These are phyloP conservation scores for Mycosphaerella sp. DNA, from an alignment of 2,329 filamentous ascomycete genomes.

Conservation along the genomic window DNA sequence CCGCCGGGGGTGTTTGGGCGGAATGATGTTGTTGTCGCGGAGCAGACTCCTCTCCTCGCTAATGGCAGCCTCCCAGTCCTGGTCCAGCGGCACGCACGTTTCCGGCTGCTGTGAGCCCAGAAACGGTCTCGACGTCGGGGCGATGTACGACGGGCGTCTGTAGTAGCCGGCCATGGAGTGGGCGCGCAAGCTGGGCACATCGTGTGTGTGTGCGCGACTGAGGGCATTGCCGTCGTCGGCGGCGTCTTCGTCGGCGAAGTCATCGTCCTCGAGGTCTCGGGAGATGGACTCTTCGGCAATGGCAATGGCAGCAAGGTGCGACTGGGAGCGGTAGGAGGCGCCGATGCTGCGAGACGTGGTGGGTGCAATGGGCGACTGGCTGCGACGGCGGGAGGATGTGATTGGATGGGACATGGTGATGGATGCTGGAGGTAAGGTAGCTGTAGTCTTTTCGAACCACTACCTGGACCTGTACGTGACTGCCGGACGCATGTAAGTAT, in stretches of 20 bases:
- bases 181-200: conserved; percentile 15
- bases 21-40: conserved; percentile 54
- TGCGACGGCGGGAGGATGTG: conserved; percentile 11
- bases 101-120: conserved; percentile 53
- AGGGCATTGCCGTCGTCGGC: conserved; percentile 12
- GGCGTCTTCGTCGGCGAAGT: conserved; percentile 19
- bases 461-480: too few relatives aligned
- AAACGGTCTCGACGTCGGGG: conserved; percentile 64
- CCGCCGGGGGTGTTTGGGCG: conserved; percentile 44
- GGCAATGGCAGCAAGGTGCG: conserved; percentile 26
- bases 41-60: conserved; percentile 54
- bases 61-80: conserved; percentile 49
- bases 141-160: conserved; percentile 69
- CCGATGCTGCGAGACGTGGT: conserved; percentile 24
- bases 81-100: conserved; percentile 37
- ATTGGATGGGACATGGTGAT: conserved; percentile 8
- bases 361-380: conserved; percentile 10
- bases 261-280: conserved; percentile 28
- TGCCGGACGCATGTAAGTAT: too few relatives aligned
- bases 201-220: conserved; percentile 16
- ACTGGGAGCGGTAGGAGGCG: conserved; percentile 25
- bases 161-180: conserved; percentile 59
- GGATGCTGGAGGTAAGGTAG: too few relatives aligned
- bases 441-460: too few relatives aligned
- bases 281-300: conserved; percentile 28